Evolutionary conservation across 2,329 filamentous ascomycete genomes (phyloP).

Genomic region (Pyrenochaeta sp.): DNA sequence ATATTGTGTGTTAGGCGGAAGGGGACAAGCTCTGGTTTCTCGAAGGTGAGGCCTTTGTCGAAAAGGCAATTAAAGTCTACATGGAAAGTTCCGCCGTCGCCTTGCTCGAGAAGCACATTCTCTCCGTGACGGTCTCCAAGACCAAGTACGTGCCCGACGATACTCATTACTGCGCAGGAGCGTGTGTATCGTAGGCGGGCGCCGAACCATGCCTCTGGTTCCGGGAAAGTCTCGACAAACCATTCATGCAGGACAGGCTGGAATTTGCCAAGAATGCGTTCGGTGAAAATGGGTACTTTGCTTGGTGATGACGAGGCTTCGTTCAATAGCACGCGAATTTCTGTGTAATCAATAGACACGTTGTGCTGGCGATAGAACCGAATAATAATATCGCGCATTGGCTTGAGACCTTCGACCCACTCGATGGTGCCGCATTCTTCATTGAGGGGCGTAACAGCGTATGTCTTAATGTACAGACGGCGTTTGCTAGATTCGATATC

Average conservation of each 20-base stretch:
- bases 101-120: constrained; percentile 94
- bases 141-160: constrained; percentile 93
- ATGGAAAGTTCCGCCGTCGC: constrained; percentile 92
- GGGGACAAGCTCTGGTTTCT: constrained; percentile 91
- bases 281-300: constrained; percentile 76
- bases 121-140: constrained; percentile 96
- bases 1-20: constrained; percentile 99
- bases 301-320: constrained; percentile 69
- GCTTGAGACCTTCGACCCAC: constrained; percentile 97
- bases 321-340: constrained; percentile 69
- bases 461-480: constrained; percentile 88
- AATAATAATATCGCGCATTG: constrained; percentile 88
- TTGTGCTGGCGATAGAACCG: constrained; percentile 79
- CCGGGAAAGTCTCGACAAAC: constrained; percentile 95
- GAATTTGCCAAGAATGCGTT: constrained; percentile 73
- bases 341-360: constrained; percentile 69
- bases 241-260: constrained; percentile 88
- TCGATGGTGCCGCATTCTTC: constrained; percentile 98
- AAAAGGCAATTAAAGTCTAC: constrained; percentile 99
- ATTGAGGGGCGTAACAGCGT: constrained; percentile 94
- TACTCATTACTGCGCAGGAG: constrained; percentile 98
- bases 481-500: constrained; percentile 90
- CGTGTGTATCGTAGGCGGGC: constrained; percentile 89
- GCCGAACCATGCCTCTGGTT: constrained; percentile 90
- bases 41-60: constrained; percentile 95